Evolutionary conservation across 2,329 filamentous ascomycete species (phyloP).

Genomic region (Chaetomium sp.): DNA sequence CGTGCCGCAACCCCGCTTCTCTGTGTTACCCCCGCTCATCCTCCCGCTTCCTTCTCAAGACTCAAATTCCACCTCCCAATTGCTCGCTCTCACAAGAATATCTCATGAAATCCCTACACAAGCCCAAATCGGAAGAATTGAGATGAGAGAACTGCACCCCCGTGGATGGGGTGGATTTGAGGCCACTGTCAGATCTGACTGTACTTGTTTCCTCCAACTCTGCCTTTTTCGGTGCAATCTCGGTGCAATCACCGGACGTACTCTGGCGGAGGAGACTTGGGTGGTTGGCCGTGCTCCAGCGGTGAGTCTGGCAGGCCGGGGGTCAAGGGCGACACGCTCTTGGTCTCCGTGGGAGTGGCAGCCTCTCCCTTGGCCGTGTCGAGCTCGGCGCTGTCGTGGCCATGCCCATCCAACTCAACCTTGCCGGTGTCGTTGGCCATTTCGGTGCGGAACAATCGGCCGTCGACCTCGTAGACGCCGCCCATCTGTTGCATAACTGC

Average conservation of each 20-base stretch:
- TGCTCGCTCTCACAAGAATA: neutral
- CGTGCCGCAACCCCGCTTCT: neutral
- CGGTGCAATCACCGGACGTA: neutral
- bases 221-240: neutral
- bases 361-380: neutral
- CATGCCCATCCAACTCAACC: conserved; percentile 29
- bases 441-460: conserved; percentile 26
- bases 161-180: neutral
- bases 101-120: neutral
- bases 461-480: conserved; percentile 29
- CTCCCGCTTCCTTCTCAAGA: neutral
- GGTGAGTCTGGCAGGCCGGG: neutral
- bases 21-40: neutral
- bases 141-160: neutral
- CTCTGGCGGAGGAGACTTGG: conserved; percentile 6
- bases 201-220: neutral
- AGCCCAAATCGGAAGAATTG: conserved; percentile 2
- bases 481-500: conserved; percentile 1
- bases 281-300: neutral
- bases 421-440: conserved; percentile 26
- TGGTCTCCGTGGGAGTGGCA: neutral
- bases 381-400: conserved; percentile 19
- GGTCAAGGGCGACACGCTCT: neutral
- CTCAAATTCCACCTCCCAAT: neutral
- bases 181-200: neutral